Conservation (phyloP, 2,329 filamentous ascomycete species). For the Hymenoscyphus occultus region DNA sequence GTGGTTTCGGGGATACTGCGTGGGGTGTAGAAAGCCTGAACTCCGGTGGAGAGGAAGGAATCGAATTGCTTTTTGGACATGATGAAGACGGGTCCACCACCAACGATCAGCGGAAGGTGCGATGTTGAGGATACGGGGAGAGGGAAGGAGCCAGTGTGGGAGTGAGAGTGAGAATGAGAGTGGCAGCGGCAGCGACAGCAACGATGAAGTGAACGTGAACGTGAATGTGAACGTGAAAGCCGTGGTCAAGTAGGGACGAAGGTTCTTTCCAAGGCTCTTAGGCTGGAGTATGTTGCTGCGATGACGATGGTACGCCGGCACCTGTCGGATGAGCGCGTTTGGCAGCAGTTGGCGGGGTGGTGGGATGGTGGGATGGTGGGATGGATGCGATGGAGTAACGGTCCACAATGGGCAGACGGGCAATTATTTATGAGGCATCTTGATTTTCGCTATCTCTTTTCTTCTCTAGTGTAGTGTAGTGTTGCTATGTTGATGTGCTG, state of each 20-base stretch:
- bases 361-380: no score
- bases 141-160: neutral
- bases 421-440: conserved; percentile 3
- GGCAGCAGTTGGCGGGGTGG: neutral
- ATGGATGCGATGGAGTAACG: no score
- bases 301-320: neutral
- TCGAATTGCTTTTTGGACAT: conserved; percentile 23
- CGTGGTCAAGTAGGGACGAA: neutral
- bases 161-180: no score
- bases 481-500: conserved; percentile 1
- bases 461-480: neutral
- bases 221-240: neutral
- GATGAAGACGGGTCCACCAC: conserved; percentile 7
- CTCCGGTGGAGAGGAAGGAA: conserved; percentile 33
- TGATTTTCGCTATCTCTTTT: neutral
- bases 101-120: conserved; percentile 17
- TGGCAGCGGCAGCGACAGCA: no score
- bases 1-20: conserved; percentile 24
- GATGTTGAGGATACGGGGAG: neutral
- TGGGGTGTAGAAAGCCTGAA: conserved; percentile 19
- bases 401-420: neutral
- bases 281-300: neutral
- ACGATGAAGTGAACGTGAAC: neutral
- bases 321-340: neutral
- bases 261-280: neutral